These are phyloP conservation scores for Fomitopsis betulina DNA, from an alignment of 1,284 basidiomycete genomes.

Conservation along the genomic window DNA sequence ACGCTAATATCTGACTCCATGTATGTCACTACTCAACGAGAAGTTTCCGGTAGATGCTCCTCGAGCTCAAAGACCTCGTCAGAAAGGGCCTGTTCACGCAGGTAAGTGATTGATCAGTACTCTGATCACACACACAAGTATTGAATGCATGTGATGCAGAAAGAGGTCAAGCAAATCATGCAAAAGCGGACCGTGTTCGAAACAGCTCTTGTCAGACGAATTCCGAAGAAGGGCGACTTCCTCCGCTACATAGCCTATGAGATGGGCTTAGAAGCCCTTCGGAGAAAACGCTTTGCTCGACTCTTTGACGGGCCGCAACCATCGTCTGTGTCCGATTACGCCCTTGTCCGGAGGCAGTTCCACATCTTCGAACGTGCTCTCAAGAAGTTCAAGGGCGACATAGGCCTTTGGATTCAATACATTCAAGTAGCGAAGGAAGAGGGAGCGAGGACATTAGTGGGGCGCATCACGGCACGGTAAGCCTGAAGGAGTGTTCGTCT, in stretches of 20 bases:
- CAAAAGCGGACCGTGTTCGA: slow-evolving; percentile 85
- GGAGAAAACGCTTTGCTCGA: slow-evolving; percentile 70
- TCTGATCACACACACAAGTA: background rate
- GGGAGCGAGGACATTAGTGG: slow-evolving; percentile 78
- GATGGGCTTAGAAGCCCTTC: slow-evolving; percentile 80
- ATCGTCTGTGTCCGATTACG: slow-evolving; percentile 76
- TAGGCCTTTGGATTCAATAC: slow-evolving; percentile 87
- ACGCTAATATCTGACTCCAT: slow-evolving; percentile 8
- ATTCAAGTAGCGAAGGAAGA: slow-evolving; percentile 80
- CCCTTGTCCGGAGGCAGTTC: slow-evolving; percentile 78
- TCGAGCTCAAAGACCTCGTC: slow-evolving; percentile 92
- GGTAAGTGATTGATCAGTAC: slow-evolving; percentile 38
- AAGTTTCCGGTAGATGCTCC: slow-evolving; percentile 68
- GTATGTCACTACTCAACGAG: slow-evolving; percentile 4
- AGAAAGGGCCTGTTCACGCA: slow-evolving; percentile 85
- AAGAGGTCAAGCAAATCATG: slow-evolving; percentile 83
- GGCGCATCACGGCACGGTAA: slow-evolving; percentile 72
- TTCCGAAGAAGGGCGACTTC: slow-evolving; percentile 86
- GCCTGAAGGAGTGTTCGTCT: slow-evolving; percentile 15
- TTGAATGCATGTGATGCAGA: slow-evolving; percentile 33
- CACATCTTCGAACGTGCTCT: slow-evolving; percentile 90
- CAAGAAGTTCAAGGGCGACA: slow-evolving; percentile 84
- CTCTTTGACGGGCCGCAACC: slow-evolving; percentile 41
- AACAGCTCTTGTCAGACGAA: slow-evolving; percentile 76
- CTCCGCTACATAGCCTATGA: slow-evolving; percentile 92